These are phyloP conservation scores for Dactylellina cionopaga DNA, from an alignment of 2,329 filamentous ascomycete genomes.

Conservation along the genomic window DNA sequence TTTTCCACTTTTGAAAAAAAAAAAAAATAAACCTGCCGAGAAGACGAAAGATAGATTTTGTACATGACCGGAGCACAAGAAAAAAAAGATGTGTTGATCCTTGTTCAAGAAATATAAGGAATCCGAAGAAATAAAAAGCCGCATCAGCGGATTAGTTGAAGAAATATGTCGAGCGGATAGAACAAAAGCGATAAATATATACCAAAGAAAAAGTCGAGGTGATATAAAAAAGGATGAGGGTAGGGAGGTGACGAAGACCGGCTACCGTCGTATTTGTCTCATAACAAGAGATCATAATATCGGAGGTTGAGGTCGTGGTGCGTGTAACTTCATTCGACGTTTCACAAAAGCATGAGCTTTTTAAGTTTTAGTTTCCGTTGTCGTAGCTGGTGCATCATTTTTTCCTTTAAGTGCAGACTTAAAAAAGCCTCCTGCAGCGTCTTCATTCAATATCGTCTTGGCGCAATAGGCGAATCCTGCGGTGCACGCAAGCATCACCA, in stretches of 20 bases:
- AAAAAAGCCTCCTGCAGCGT: background rate
- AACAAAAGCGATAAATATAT: background rate
- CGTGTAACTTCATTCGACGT: background rate
- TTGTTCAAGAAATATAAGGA: conserved; percentile 49
- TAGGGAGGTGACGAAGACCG: conserved; percentile 23
- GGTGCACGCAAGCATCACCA: conserved; percentile 33
- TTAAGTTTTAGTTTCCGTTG: conserved; percentile 38
- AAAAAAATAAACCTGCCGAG: no score
- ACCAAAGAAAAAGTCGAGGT: background rate
- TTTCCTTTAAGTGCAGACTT: conserved; percentile 14
- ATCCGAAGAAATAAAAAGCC: conserved; percentile 10
- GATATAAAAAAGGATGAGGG: background rate
- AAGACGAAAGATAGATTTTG: conserved; percentile 35
- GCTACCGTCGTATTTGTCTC: conserved; percentile 28
- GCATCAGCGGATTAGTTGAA: conserved; percentile 25
- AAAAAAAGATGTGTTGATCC: conserved; percentile 33
- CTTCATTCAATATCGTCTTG: conserved; percentile 25
- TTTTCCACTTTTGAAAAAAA: conserved; percentile 18
- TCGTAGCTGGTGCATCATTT: conserved; percentile 15
- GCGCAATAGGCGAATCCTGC: conserved; percentile 40
- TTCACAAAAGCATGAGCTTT: background rate
- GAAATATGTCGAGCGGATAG: background rate
- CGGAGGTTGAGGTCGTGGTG: conserved; percentile 3
- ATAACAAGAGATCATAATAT: conserved; percentile 3
- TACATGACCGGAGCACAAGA: conserved; percentile 42